Evolutionary conservation across 805 yeast genomes (phyloP), one percentile per base, ranked within the genome.

Genomic region (Torulaspora maleeae): DNA sequence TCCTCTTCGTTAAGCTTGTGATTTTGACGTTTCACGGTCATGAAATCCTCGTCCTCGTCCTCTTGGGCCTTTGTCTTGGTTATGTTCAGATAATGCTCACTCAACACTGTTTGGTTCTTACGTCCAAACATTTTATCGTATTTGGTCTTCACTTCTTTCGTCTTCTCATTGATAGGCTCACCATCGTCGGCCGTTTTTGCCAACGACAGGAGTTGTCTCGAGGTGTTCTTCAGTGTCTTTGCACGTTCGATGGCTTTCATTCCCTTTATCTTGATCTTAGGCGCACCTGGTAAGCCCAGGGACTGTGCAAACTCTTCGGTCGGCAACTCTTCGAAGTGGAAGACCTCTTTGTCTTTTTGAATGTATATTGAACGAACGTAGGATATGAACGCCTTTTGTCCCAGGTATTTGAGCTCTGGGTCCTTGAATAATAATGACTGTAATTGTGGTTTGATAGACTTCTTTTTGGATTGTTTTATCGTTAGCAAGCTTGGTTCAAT

Each of bases 101-200:
- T 83, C 42, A 93, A 72, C 15, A 93, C 95, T 43, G 85, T 84
- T 70, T 93, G 98, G 65, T 93, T 93, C 63, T 86, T 77, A 64
- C 99, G 79, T 64, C 88, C 95, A 68, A 93, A 93, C 95, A 93
- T 90, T 51, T 90, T 79, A 65, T 93, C 99, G 61, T 87, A 87
- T 64, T 86, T 91, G 12, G 97, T 93, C 59, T 89, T 78, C 1
- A 80, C 83, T 61, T 73, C 53, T 48, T 58, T 53, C 19, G 49
- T 35, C 25, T 51, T 61, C 1, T 66, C 72, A 2, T 59, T 70
- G 10, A 64, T 64, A 15, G 70, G 51, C 34, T 79, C 87, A 45
- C 91, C 95, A 45, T 84, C 83, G 6, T 79, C 85, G 52, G 76
- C 75, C 0, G 77, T 67, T 52, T 78, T 76, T 1, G 79, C 66